A percentile compares a stretch with the other conserved stretches of the same genome.
These are phyloP conservation scores for Acrodontium crateriforme DNA, from an alignment of 2,329 filamentous ascomycete species.

Conservation along the genomic window DNA sequence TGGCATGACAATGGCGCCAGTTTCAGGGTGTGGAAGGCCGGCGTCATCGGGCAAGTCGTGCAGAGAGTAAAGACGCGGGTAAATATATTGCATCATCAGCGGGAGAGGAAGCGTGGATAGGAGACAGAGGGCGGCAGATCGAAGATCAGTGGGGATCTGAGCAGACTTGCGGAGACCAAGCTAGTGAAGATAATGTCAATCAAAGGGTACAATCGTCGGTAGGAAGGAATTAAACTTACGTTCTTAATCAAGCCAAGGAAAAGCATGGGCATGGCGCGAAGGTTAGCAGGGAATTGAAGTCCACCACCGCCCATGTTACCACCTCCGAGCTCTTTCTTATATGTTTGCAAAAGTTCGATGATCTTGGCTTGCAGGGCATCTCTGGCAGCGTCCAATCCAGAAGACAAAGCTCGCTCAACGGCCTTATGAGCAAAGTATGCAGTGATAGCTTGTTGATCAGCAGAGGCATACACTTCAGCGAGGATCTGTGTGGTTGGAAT, in stretches of 20 bases:
- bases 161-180: slow-evolving; percentile 77
- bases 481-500: slow-evolving; percentile 85
- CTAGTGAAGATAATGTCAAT: slow-evolving; percentile 21
- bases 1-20: slow-evolving; percentile 78
- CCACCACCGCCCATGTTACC: slow-evolving; percentile 89
- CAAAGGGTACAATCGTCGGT: background rate
- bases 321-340: slow-evolving; percentile 90
- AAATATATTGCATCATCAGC: slow-evolving; percentile 82
- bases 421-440: slow-evolving; percentile 97
- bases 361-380: slow-evolving; percentile 86
- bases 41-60: slow-evolving; percentile 96
- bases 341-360: slow-evolving; percentile 83
- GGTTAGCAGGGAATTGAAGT: slow-evolving; percentile 84
- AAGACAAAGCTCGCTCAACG: slow-evolving; percentile 75
- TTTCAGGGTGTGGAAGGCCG: slow-evolving; percentile 70
- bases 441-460: slow-evolving; percentile 84
- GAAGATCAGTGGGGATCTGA: slow-evolving; percentile 85
- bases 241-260: slow-evolving; percentile 96
- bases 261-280: slow-evolving; percentile 73
- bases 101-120: slow-evolving; percentile 88
- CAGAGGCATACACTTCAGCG: slow-evolving; percentile 84
- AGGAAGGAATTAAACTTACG: slow-evolving; percentile 37
- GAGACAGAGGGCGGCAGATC: slow-evolving; percentile 81
- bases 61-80: slow-evolving; percentile 53
- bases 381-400: slow-evolving; percentile 75